Evolutionary conservation across 192 early-diverging fungal species (phyloP), one percentile per base, ranked within the genome.

Genomic region (Lunasporangiospora selenospora): DNA sequence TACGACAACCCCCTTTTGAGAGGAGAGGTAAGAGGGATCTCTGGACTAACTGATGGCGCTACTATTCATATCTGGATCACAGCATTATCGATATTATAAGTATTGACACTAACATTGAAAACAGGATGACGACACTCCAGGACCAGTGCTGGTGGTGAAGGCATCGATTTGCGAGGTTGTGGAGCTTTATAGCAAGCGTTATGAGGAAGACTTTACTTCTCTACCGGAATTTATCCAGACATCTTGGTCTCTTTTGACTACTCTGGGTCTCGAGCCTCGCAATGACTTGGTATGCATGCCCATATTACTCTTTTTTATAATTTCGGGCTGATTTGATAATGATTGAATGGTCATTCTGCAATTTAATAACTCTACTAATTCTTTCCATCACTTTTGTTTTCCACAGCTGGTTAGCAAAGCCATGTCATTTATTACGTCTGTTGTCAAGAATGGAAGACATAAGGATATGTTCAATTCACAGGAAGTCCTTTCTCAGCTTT

Each of bases 131-230:
- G 92, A 94, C 12, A 89, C 94, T 58, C 84, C 88, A 13, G 92
- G 93, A 38, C 77, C 83, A 8, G 62, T 98, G 53, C 91, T 97
- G 65, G 92, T 95, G 53, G 87, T 96, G 58, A 95, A 97, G 75
- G 80, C 95, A 6, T 85, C 87, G n/a, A 96, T 97, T 54, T 97
- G 95, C 77, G 94, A 98, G 73, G 90, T 95, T 48, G 76, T 95
- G 26, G 89, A 91, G 42, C 83, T 99, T 39, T 99, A 95, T 57
- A 91, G 91, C 38, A 82, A 88, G 62, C 88, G 89, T 43, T 97
- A 97, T 76, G 94, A 94, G 67, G 96, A 98, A 54, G 92, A 90
- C 21, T 98, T 98, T 65, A 65, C 61, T 41, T 78, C 85, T 48
- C 79, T 98, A 39, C 86, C 88, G 33, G 75, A 87, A 36, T 99